Evolutionary conservation across 2,329 filamentous ascomycete genomes (phyloP).

Genomic region (Cladophialophora psammophila): DNA sequence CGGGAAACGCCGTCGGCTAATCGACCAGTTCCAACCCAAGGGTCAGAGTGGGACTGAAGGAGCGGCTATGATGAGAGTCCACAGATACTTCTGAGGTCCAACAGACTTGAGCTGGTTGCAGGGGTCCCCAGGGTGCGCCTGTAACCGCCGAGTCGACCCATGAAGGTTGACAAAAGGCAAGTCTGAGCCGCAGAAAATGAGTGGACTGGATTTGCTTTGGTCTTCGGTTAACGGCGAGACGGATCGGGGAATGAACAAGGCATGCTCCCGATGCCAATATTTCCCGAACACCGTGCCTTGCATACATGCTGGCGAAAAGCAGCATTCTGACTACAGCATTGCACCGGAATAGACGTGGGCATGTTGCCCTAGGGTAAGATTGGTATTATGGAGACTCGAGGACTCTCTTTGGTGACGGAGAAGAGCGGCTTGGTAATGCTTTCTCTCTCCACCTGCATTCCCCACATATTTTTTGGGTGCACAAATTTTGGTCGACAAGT

Average conservation of each 20-base stretch:
- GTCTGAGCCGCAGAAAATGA: slow-evolving; percentile 40
- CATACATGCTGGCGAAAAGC: not conserved
- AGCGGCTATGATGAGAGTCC: slow-evolving; percentile 41
- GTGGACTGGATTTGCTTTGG: not conserved
- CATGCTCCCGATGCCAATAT: not conserved
- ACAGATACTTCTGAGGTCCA: slow-evolving; percentile 77
- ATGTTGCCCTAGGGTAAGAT: not conserved
- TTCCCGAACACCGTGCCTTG: slow-evolving; percentile 1
- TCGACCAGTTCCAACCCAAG: not conserved
- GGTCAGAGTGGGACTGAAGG: not conserved
- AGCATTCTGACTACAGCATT: not conserved
- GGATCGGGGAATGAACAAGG: not conserved
- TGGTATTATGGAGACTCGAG: not conserved
- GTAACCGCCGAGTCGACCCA: slow-evolving; percentile 31
- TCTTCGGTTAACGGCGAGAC: not conserved
- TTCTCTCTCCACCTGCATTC: slow-evolving; percentile 21
- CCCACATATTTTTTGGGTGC: slow-evolving; percentile 9
- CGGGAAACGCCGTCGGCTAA: not conserved
- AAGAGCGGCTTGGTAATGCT: slow-evolving; percentile 23
- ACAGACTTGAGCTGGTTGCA: slow-evolving; percentile 44
- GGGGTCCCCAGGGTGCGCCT: slow-evolving; percentile 36
- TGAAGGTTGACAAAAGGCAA: slow-evolving; percentile 44
- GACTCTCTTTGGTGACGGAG: slow-evolving; percentile 23
- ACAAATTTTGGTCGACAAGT: slow-evolving; percentile 8
- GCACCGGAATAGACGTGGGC: not conserved